Base-by-base conservation (phyloP, 2,329 filamentous ascomycete genomes). In the Xylaria sp. region DNA sequence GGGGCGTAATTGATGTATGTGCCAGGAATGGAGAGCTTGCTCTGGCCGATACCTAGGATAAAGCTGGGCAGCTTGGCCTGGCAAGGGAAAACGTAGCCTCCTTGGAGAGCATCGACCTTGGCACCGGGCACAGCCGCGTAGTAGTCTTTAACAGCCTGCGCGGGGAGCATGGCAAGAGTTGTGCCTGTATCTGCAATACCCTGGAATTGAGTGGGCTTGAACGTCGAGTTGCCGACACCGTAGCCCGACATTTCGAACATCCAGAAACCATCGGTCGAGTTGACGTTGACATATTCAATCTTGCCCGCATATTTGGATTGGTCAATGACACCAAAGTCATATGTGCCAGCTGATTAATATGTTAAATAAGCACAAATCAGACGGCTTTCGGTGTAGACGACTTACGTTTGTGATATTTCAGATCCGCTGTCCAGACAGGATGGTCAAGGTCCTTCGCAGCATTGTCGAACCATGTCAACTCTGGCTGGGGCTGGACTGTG, bases 161-260 rank as follows among this genome's bases (percentile, higher is more conserved):
- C 79, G 72, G 55, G 81, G 76, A 70, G 84, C 81, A 68, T 87
- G 80, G 63, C 82, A 63, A 90, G 82, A 18, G 87, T 87, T 8
- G 88, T 89, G 64, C 88, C 88, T 9, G 88, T 89, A 78, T 90
- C 88, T 18, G 85, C 85, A 69, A 89, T 88, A 20, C 84, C 84
- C 15, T 56, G 18, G 55, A 71, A 66, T 5, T 44, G 5, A 23
- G 48, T 1, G 20, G 34, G 2, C 5, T 39, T 28, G 48, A 66
- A 66, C 8, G 62, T 46, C 7, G 55, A 48, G 34, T 66, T 66
- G 15, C 72, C 76, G 58, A 80, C 66, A n/a, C 67, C 69, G 66
- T 70, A 70, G 65, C 74, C 73, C 28, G 72, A 66, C 64, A 77
- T 78, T 7, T 69, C 71, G 68, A 80, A 80, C 56, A 63, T 68